phyloP scores from a whole-genome alignment of 495 filamentous ascomycete genomes.

The Podospora pseudoanserina region DNA sequence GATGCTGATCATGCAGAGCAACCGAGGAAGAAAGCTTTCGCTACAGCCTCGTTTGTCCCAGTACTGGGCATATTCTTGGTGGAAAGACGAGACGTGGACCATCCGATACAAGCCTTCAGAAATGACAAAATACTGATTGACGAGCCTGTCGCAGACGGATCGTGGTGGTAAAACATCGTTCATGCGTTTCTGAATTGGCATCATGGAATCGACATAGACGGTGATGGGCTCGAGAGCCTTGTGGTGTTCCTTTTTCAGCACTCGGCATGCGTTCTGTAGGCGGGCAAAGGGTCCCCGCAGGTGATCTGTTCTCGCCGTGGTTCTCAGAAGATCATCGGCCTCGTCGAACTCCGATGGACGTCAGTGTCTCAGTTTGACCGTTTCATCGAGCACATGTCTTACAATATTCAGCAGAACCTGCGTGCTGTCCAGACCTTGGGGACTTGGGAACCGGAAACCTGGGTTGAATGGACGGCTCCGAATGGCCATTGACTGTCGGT shows the following conservation, averaged over 20 bases:
- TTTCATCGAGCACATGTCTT: conserved; percentile 13
- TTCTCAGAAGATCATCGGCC: conserved; percentile 35
- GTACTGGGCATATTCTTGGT: conserved; percentile 40
- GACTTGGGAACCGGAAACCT: conserved; percentile 29
- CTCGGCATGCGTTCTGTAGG: conserved; percentile 32
- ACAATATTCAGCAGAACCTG: conserved; percentile 37
- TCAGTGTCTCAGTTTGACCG: conserved; percentile 4
- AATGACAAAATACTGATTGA: conserved; percentile 43
- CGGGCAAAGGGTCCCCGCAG: conserved; percentile 29
- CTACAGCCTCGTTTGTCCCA: conserved; percentile 34
- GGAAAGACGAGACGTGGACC: conserved; percentile 46
- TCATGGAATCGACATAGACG: conserved; percentile 39
- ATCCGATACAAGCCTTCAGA: conserved; percentile 51
- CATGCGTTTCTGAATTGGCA: conserved; percentile 42
- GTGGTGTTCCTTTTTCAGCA: conserved; percentile 33
- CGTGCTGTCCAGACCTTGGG: conserved; percentile 21
- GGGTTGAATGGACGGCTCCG: conserved; percentile 33
- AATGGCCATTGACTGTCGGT: conserved; percentile 34
- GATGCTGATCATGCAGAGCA: conserved; percentile 37
- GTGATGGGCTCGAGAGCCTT: conserved; percentile 34
- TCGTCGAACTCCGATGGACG: conserved; percentile 34
- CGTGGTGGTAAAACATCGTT: conserved; percentile 36
- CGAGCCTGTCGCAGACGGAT: conserved; percentile 34
- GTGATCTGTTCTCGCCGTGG: conserved; percentile 27
- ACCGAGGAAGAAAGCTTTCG: conserved; percentile 44